Percentiles rank a stretch among this genome's conserved stretches.
Evolutionary conservation across 148 eudicot species (phyloP).

Genomic region (Tetragonia tetragonoides): DNA sequence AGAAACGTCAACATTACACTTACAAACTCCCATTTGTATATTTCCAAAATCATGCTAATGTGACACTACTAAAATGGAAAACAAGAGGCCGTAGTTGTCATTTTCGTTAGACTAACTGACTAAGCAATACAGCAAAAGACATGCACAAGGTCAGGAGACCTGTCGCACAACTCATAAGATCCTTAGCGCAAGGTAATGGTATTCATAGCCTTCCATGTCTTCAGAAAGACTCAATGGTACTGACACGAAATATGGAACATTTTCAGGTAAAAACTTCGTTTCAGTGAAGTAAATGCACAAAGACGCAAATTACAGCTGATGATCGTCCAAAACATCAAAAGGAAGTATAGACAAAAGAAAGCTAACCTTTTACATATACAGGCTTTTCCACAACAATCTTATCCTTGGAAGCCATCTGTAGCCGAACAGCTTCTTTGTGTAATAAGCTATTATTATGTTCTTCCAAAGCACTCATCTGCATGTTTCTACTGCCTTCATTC

Average conservation of each 20-base stretch:
- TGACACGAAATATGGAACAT: no score
- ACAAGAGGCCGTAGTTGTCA: neutral
- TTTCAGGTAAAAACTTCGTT: no score
- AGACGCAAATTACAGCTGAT: neutral
- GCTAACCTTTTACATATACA: slow-evolving; percentile 79
- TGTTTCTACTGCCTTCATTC: slow-evolving; percentile 98
- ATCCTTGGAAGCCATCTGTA: slow-evolving; percentile 95
- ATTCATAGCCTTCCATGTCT: neutral
- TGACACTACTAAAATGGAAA: neutral
- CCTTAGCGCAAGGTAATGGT: neutral
- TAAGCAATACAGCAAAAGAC: neutral
- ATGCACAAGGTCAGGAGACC: slow-evolving; percentile 1
- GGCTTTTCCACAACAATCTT: slow-evolving; percentile 84
- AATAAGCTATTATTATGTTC: slow-evolving; percentile 96
- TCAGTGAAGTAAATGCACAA: neutral
- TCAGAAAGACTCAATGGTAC: neutral
- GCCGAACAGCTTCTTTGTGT: slow-evolving; percentile 94
- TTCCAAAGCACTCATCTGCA: slow-evolving; percentile 99
- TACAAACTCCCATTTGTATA: neutral
- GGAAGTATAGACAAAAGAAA: slow-evolving; percentile 12
- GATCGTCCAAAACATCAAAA: neutral
- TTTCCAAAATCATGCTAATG: neutral
- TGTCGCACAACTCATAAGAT: neutral
- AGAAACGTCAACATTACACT: neutral
- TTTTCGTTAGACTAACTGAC: neutral